These are phyloP conservation scores for Suillus alpinus DNA, from an alignment of 768 basidiomycete species.

Conservation along the genomic window DNA sequence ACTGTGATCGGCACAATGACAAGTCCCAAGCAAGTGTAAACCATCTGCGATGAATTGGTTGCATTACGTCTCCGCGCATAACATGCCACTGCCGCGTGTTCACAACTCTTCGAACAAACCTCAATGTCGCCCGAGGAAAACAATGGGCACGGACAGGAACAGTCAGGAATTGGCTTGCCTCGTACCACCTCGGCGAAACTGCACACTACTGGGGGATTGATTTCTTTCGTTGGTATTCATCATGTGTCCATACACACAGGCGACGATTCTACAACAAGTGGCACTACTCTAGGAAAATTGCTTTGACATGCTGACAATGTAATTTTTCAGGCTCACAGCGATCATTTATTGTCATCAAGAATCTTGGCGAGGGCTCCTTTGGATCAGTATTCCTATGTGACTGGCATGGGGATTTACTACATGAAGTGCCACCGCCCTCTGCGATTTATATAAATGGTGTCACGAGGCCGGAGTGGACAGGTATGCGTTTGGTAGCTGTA, in stretches of 20 bases:
- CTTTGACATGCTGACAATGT: slow-evolving; percentile 14
- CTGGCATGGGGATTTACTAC: slow-evolving; percentile 94
- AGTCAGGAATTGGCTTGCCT: not conserved
- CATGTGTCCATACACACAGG: slow-evolving; percentile 69
- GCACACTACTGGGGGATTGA: not conserved
- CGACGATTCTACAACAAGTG: slow-evolving; percentile 69
- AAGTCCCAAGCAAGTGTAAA: not conserved
- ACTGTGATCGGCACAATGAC: not conserved
- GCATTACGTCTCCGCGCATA: not conserved
- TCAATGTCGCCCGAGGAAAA: not conserved
- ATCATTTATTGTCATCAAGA: slow-evolving; percentile 92
- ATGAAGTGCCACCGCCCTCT: slow-evolving; percentile 77
- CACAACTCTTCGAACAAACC: not conserved
- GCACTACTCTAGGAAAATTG: slow-evolving; percentile 29
- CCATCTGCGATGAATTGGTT: not conserved
- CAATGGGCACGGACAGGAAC: not conserved
- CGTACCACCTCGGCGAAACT: not conserved
- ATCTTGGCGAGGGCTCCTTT: slow-evolving; percentile 96
- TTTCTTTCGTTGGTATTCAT: slow-evolving; percentile 70
- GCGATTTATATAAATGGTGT: slow-evolving; percentile 94
- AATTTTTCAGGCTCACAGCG: slow-evolving; percentile 66
- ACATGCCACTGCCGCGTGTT: not conserved
- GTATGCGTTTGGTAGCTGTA: slow-evolving; percentile 92
- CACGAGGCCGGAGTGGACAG: slow-evolving; percentile 87
- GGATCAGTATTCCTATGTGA: slow-evolving; percentile 98